Evolutionary conservation across 352 stramenopile species (phyloP).

Genomic region (Pythium pyrilobum): DNA sequence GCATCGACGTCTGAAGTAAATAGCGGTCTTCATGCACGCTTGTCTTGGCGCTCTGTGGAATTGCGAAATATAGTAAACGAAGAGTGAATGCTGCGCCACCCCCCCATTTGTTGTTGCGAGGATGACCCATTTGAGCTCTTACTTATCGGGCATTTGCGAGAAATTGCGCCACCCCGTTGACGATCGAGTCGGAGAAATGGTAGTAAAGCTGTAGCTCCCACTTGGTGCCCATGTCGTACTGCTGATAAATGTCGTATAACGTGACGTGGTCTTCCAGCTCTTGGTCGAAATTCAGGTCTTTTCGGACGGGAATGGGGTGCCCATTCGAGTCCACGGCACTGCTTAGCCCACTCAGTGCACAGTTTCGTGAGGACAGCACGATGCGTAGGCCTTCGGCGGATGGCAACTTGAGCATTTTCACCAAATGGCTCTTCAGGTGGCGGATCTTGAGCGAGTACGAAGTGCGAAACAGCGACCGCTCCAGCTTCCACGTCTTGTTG

Average conservation of each 20-base stretch:
- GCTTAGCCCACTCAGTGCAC: slow-evolving; percentile 37
- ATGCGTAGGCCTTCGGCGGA: slow-evolving; percentile 47
- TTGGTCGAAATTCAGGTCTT: slow-evolving; percentile 70
- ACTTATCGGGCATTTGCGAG: slow-evolving; percentile 21
- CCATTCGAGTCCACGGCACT: background rate
- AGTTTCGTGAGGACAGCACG: slow-evolving; percentile 53
- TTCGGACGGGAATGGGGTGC: slow-evolving; percentile 25
- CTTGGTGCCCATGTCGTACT: slow-evolving; percentile 61
- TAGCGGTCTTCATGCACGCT: background rate
- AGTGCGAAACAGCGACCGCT: slow-evolving; percentile 55
- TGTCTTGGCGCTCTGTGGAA: no score
- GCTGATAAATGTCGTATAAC: slow-evolving; percentile 78
- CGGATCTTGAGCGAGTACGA: slow-evolving; percentile 60
- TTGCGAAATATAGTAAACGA: no score
- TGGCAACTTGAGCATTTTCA: slow-evolving; percentile 39
- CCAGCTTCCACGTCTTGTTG: slow-evolving; percentile 26
- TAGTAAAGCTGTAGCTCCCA: slow-evolving; percentile 74
- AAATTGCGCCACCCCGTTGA: slow-evolving; percentile 65
- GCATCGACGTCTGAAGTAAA: background rate
- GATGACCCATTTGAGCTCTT: background rate
- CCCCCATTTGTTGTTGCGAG: no score
- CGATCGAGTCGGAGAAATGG: slow-evolving; percentile 71
- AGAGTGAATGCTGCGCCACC: no score
- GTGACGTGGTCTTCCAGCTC: slow-evolving; percentile 66
- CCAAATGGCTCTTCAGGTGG: slow-evolving; percentile 70